A percentile compares a stretch with the other conserved stretches of the same genome.
phyloP scores from a whole-genome alignment of 129 eudicot genomes.

The Tagetes erecta region DNA sequence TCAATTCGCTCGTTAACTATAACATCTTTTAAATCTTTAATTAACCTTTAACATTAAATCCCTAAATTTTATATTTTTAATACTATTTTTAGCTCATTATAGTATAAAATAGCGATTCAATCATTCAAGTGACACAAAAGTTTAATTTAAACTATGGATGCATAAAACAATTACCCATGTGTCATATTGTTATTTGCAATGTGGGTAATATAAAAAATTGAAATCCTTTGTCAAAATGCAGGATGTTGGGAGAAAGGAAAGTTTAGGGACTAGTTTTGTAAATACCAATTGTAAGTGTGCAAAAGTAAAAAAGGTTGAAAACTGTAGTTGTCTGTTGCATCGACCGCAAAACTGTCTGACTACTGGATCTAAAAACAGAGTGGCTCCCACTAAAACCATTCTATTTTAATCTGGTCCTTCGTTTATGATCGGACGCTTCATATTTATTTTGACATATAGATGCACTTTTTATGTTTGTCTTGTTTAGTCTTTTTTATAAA shows the following conservation, averaged over 20 bases:
- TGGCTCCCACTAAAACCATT: conserved; percentile 29
- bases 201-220: neutral
- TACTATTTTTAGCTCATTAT: no score
- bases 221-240: neutral
- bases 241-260: neutral
- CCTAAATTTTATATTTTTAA: no score
- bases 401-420: neutral
- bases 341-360: conserved; percentile 29
- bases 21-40: no score
- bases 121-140: neutral
- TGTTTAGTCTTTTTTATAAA: neutral
- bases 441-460: neutral
- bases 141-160: neutral
- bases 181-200: neutral
- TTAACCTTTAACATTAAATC: no score
- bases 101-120: neutral
- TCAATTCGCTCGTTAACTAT: no score
- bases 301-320: neutral
- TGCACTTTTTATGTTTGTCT: conserved; percentile 10
- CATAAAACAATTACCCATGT: neutral
- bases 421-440: conserved; percentile 23
- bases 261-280: conserved; percentile 13
- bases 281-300: neutral
- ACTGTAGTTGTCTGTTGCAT: conserved; percentile 16
- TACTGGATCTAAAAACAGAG: conserved; percentile 23